Base-by-base conservation (phyloP, 2,329 filamentous ascomycete species). In the Cordyceps javanica region DNA sequence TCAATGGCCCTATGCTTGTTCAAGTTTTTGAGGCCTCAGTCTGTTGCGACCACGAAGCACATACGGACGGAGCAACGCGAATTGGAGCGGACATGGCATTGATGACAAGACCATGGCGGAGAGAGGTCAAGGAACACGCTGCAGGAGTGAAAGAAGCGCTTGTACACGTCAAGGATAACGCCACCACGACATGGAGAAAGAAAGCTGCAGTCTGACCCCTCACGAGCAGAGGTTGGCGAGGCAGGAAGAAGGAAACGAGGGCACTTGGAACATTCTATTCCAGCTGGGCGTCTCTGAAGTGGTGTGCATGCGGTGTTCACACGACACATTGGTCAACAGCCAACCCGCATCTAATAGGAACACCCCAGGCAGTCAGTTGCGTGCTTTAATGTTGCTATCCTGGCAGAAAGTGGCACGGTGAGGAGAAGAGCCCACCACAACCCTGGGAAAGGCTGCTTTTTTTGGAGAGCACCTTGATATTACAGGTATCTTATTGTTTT, bases 121-220 rank as follows among this genome's bases (percentile, higher is more conserved):
- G 28, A 25, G 14, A 54, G 45, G 38, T 19, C 25, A 7, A 23
- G 36, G 9, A 7, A 30, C 25, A 32, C n/a, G 38, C 34, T 26
- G 23, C 39, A 26, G 39, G n/a, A 39, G 50, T 38, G 39, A 42
- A 42, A 30, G 26, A 28, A 28, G 3, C 14, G 8, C 5, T 28
- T 55, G 52, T 55, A 55, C 52, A 55, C 42, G 32, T 55, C 30
- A 46, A 55, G 42, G n/a, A 14, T n/a, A 46, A 55, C 52, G 52
- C 52, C 52, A n/a, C n/a, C n/a, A 55, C 52, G 9, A 44, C 23
- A 48, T 46, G 16, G 32, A n/a, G n/a, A n/a, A n/a, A n/a, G n/a
- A 55, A 34, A 30, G 41, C 42, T 55, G 52, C 52, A 55, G 52
- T 2, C 30, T 5, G 14, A 16, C 30, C 38, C 51, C 19, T 38